Evolutionary conservation across 176 grass and related monocot genomes (phyloP).

Genomic region (Tuctoria greenei): DNA sequence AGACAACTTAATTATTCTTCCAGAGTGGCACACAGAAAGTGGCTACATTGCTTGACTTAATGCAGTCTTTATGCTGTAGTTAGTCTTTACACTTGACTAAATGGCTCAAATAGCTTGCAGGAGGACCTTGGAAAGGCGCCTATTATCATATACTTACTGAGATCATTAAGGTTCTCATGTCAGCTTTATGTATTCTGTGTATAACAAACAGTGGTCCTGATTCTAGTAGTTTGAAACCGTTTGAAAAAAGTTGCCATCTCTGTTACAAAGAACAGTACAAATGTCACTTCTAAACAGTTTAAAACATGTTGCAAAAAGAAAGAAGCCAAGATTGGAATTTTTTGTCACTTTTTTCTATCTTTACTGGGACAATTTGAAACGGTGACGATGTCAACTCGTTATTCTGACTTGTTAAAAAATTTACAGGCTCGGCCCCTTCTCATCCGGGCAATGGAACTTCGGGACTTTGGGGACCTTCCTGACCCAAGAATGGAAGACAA

Average conservation of each 20-base stretch:
- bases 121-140: slow-evolving; percentile 10
- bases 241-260: slow-evolving; percentile 2
- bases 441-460: slow-evolving; percentile 62
- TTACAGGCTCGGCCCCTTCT: slow-evolving; percentile 79
- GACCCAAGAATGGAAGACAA: slow-evolving; percentile 77
- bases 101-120: slow-evolving; percentile 25
- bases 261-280: neutral
- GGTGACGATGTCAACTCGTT: slow-evolving; percentile 16
- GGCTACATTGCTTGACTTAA: slow-evolving; percentile 23
- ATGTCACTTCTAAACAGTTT: neutral
- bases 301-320: neutral
- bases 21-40: slow-evolving; percentile 49
- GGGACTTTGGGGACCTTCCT: slow-evolving; percentile 64
- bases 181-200: neutral
- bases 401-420: slow-evolving; percentile 22
- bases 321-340: neutral
- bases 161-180: slow-evolving; percentile 10
- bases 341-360: neutral
- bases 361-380: neutral
- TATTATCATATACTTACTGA: slow-evolving; percentile 20
- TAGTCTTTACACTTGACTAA: slow-evolving; percentile 30
- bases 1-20: slow-evolving; percentile 48
- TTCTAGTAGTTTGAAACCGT: slow-evolving; percentile 11
- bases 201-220: neutral
- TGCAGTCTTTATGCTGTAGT: slow-evolving; percentile 28